These are phyloP conservation scores for Malassezia globosa DNA, from an alignment of 1,284 basidiomycete genomes.

Conservation along the genomic window DNA sequence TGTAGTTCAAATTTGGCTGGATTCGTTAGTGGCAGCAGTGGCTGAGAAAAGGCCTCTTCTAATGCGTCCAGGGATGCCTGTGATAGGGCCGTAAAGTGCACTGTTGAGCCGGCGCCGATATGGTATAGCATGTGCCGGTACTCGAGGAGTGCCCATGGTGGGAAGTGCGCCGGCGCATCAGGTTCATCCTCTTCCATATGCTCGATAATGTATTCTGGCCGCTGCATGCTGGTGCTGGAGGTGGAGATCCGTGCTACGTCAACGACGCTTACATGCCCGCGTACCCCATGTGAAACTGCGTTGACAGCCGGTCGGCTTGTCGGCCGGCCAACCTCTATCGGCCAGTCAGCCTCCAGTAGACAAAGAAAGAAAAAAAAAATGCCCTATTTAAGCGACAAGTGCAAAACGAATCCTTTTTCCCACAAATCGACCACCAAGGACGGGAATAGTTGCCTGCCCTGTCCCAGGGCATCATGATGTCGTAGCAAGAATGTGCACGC, in stretches of 20 bases:
- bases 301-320: too few species aligned
- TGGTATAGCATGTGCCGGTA: conserved; percentile 71
- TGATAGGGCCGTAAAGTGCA: conserved; percentile 77
- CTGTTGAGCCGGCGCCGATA: conserved; percentile 57
- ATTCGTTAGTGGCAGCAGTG: conserved; percentile 14
- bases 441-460: too few species aligned
- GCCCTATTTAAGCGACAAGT: too few species aligned
- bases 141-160: conserved; percentile 43
- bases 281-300: not conserved
- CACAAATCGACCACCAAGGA: too few species aligned
- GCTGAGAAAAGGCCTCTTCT: conserved; percentile 47
- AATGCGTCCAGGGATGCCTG: conserved; percentile 58
- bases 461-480: too few species aligned
- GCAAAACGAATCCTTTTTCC: too few species aligned
- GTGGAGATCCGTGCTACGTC: not conserved
- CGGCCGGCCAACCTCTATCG: too few species aligned
- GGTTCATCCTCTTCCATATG: conserved; percentile 47
- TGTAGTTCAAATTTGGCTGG: conserved; percentile 55
- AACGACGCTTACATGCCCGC: not conserved
- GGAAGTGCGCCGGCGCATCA: conserved; percentile 32
- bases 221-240: conserved; percentile 3
- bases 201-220: conserved; percentile 44
- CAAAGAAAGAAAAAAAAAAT: too few species aligned
- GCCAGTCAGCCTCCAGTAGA: too few species aligned
- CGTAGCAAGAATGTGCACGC: too few species aligned